Conservation (phyloP, 805 yeast species). For the Saccharomycopsis javanensis region DNA sequence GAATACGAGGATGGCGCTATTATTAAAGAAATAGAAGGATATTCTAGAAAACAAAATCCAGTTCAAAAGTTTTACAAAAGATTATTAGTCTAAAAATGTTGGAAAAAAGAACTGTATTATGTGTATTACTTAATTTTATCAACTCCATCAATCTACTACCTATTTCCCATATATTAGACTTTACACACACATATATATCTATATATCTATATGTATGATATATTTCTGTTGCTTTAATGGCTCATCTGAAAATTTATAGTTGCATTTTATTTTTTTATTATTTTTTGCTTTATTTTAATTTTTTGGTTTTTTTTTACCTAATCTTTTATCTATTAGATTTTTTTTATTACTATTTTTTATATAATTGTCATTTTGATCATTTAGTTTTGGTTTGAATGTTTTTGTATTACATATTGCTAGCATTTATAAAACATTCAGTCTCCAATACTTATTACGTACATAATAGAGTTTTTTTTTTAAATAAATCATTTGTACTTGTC, state of each 20-base stretch:
- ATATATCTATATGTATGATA: too few relatives aligned
- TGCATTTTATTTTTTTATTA: not conserved
- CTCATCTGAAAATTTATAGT: too few relatives aligned
- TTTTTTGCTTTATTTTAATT: too few relatives aligned
- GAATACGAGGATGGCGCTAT: conserved; percentile 29
- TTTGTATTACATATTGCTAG: not conserved
- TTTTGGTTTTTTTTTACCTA: too few relatives aligned
- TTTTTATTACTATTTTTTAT: not conserved
- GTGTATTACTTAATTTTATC: not conserved
- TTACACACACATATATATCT: too few relatives aligned
- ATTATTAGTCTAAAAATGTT: not conserved
- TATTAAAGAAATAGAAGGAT: conserved; percentile 9
- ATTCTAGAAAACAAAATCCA: not conserved
- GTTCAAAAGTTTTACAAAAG: not conserved
- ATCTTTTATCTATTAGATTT: too few relatives aligned
- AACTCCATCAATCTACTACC: not conserved
- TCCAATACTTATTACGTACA: not conserved
- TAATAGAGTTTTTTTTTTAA: not conserved
- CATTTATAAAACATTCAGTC: not conserved
- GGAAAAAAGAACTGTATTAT: not conserved
- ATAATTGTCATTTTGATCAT: not conserved
- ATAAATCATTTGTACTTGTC: not conserved
- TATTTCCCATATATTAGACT: too few relatives aligned
- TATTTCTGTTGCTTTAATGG: too few relatives aligned
- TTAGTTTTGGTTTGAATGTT: not conserved